phyloP scores from a whole-genome alignment of 139 green algal genomes.

The Tetraselmis chui region DNA sequence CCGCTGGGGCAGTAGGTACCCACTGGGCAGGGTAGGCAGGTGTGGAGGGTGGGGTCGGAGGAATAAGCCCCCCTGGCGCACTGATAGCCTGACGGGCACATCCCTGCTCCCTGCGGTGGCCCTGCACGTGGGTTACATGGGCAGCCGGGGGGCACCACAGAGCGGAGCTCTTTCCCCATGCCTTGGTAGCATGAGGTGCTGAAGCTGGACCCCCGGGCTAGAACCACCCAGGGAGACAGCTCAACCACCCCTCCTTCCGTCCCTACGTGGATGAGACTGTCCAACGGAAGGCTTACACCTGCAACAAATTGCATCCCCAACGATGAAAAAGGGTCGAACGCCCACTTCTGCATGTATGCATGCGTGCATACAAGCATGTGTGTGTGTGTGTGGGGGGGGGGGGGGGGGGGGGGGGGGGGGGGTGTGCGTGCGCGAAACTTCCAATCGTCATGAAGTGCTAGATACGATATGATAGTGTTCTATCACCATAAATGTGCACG shows the following conservation, averaged over 20 bases:
- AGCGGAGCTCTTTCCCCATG: conserved; percentile 3
- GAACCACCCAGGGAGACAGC: background rate
- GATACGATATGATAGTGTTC: too few species aligned
- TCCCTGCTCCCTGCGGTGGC: background rate
- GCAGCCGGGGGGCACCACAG: conserved; percentile 24
- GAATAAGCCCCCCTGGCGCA: conserved; percentile 24
- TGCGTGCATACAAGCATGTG: too few species aligned
- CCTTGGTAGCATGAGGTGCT: background rate
- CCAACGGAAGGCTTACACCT: background rate
- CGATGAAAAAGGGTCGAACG: too few species aligned
- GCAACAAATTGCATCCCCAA: too few species aligned
- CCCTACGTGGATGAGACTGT: background rate
- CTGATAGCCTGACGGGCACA: conserved; percentile 26
- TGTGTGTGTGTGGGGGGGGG: too few species aligned
- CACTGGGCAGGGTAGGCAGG: conserved; percentile 18
- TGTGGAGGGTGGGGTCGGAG: background rate
- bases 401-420: too few species aligned
- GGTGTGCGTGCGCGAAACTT: too few species aligned
- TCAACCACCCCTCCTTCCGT: background rate
- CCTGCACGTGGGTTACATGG: conserved; percentile 17
- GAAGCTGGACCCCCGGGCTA: background rate
- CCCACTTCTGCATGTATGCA: too few species aligned
- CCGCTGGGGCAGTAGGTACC: conserved; percentile 31
- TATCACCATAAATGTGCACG: too few species aligned
- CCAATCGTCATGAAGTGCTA: too few species aligned